phyloP scores from a whole-genome alignment of 2,329 filamentous ascomycete species.

The Cladophialophora chaetospira region DNA sequence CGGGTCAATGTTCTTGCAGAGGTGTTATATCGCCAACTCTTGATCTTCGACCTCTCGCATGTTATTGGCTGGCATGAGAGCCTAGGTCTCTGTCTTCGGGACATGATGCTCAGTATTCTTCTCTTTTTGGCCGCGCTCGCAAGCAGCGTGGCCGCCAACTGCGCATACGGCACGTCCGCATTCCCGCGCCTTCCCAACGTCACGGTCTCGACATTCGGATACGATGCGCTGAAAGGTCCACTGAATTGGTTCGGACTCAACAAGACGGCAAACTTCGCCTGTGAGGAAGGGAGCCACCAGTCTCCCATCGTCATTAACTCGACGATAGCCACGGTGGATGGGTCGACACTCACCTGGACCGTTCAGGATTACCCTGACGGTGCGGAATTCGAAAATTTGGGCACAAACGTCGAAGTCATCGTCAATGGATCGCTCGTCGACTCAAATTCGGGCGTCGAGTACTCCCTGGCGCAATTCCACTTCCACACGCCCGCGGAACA shows the following conservation, averaged over 20 bases:
- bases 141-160: neutral
- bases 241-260: constrained; percentile 3
- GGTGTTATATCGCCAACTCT: neutral
- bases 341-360: neutral
- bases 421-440: neutral
- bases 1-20: neutral
- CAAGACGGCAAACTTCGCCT: neutral
- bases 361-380: neutral
- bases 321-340: neutral
- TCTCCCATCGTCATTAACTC: neutral
- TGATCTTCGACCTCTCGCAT: neutral
- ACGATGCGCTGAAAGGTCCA: neutral
- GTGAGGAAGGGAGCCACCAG: neutral
- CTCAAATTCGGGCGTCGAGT: neutral
- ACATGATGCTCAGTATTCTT: neutral
- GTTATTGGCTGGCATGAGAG: neutral
- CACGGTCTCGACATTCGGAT: neutral
- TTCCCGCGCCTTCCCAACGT: neutral
- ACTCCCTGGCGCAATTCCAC: neutral
- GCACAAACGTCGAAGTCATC: constrained; percentile 1
- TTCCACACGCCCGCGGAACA: neutral
- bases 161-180: neutral
- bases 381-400: neutral
- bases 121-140: neutral
- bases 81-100: neutral